Conservation (phyloP, 1,284 basidiomycete species). For the Ustilago nuda region DNA sequence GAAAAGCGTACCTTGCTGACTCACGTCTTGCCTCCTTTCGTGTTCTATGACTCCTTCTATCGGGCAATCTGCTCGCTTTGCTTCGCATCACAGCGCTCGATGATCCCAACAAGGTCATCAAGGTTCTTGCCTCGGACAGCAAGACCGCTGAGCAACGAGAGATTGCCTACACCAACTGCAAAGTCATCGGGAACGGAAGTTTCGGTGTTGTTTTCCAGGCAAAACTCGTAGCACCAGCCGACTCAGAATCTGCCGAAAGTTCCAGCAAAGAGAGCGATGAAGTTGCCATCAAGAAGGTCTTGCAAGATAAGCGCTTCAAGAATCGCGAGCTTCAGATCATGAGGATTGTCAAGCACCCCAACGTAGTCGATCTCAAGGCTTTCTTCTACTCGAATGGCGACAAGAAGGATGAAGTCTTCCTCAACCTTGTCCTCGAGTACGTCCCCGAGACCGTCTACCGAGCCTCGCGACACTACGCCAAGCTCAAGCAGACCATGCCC, state of each 20-base stretch:
- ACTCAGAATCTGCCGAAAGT: conserved; percentile 37
- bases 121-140: conserved; percentile 93
- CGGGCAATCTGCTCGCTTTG: neutral
- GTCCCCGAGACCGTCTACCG: conserved; percentile 99
- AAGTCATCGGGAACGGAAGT: conserved; percentile 97
- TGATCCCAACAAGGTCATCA: conserved; percentile 93
- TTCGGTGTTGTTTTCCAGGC: conserved; percentile 96
- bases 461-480: conserved; percentile 97
- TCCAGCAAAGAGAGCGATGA: conserved; percentile 70
- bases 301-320: conserved; percentile 99
- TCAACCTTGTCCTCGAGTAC: conserved; percentile 98
- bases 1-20: neutral
- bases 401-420: conserved; percentile 99
- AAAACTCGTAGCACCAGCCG: conserved; percentile 72
- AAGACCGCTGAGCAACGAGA: conserved; percentile 89
- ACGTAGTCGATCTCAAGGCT: conserved; percentile 95
- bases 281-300: conserved; percentile 99
- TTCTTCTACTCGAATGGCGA: conserved; percentile 99
- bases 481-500: conserved; percentile 99
- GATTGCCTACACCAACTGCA: conserved; percentile 95
- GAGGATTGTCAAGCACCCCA: conserved; percentile 96
- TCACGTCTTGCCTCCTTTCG: neutral
- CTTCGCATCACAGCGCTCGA: conserved; percentile 71
- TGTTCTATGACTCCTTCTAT: neutral
- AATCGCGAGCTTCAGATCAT: conserved; percentile 99